Base-by-base conservation (phyloP, 73 alveolate genomes). In the Paramecium bursaria region DNA sequence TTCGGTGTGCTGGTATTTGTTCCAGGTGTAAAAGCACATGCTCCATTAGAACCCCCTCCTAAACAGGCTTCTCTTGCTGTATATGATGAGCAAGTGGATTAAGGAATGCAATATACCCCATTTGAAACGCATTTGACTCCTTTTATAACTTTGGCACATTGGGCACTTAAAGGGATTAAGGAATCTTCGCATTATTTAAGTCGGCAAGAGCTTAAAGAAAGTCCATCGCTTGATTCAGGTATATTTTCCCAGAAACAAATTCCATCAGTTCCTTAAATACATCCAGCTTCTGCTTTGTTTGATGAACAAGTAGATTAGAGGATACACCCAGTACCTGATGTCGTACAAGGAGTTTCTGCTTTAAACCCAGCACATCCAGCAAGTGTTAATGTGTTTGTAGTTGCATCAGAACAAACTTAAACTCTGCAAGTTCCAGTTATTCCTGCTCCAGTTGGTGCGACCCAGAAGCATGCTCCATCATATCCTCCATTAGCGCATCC, bases 381-480 rank as follows among this genome's bases (percentile, higher is more conserved):
- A 46, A 19, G 22, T 5, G 82, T 67, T 6, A 26, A 11, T 11
- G 7, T 48, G 27, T 31, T 35, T 0, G 82, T 27, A 5, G 82
- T 67, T 17, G 50, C 4, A 67, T 67, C 82, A 25, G 23, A 35
- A 67, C 82, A 67, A 2, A 39, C 49, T 67, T 42, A 39, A 21
- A 67, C 33, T 67, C 57, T 0, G 33, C 82, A 67, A 2, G 61
- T 22, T 4, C 30, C 30, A 42, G n/a, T 42, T n/a, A n/a, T n/a
- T n/a, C n/a, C n/a, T n/a, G n/a, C 61, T 4, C 15, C 15, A 11
- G 49, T 25, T 2, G 13, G 19, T 35, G n/a, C n/a, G 4, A 9
- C 33, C 82, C 82, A 67, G n/a, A 67, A 21, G 50, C 82, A 67
- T 4, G 22, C 14, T n/a, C 82, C 82, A 42, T 67, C 82, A 15